These are phyloP conservation scores for Microcera coccophila DNA, from an alignment of 2,329 filamentous ascomycete genomes.

Conservation along the genomic window DNA sequence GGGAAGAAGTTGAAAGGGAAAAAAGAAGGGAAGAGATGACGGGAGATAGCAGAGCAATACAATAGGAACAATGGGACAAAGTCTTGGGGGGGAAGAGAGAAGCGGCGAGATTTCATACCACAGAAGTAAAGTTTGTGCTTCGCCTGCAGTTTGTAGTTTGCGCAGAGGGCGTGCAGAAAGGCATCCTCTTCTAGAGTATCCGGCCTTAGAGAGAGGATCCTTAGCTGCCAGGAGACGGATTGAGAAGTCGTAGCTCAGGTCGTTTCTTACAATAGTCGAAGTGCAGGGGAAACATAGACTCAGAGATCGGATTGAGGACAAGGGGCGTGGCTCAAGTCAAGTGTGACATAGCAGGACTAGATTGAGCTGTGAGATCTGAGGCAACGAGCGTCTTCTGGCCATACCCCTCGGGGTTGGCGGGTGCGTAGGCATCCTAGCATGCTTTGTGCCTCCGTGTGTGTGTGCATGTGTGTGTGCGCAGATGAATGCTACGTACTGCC, in stretches of 20 bases:
- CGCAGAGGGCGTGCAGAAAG: slow-evolving; percentile 16
- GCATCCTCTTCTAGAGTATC: too few species aligned
- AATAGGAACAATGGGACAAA: slow-evolving; percentile 27
- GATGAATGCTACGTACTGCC: slow-evolving; percentile 18
- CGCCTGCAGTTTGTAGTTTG: slow-evolving; percentile 22
- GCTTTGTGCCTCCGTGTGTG: slow-evolving; percentile 21
- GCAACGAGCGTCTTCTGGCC: slow-evolving; percentile 13
- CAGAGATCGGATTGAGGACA: neutral
- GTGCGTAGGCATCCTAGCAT: slow-evolving; percentile 18
- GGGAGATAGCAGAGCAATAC: slow-evolving; percentile 22
- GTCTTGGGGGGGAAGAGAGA: slow-evolving; percentile 17
- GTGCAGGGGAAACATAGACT: slow-evolving; percentile 9
- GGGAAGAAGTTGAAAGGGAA: slow-evolving; percentile 8
- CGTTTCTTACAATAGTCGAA: slow-evolving; percentile 16
- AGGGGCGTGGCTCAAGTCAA: slow-evolving; percentile 18
- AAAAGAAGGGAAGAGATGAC: slow-evolving; percentile 8
- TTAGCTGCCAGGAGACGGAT: slow-evolving; percentile 19
- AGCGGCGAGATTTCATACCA: slow-evolving; percentile 25
- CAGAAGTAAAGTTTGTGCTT: slow-evolving; percentile 21
- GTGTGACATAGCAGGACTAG: neutral
- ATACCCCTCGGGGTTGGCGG: slow-evolving; percentile 17
- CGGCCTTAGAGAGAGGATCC: too few species aligned
- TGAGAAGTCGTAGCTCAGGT: slow-evolving; percentile 14
- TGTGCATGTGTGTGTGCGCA: slow-evolving; percentile 23
- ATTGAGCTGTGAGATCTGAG: slow-evolving; percentile 14